Conservation (phyloP, 192 early-diverging fungal genomes). For the Funneliformis geosporum region DNA sequence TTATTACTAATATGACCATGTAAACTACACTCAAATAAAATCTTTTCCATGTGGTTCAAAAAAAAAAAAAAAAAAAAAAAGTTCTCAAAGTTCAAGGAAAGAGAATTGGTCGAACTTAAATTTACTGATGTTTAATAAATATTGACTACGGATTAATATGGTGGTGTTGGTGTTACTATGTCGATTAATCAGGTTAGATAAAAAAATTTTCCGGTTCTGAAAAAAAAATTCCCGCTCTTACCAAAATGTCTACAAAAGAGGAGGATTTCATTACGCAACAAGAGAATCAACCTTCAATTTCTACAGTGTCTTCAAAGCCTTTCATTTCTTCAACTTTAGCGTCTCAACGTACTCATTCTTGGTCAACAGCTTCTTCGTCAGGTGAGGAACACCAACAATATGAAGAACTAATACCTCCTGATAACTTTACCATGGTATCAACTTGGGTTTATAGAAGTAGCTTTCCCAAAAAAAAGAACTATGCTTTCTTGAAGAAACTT, state of each 20-base stretch:
- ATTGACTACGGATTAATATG: too few species aligned
- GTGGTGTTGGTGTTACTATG: too few species aligned
- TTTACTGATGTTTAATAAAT: too few species aligned
- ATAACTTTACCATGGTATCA: conserved; percentile 96
- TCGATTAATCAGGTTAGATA: too few species aligned
- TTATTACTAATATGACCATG: conserved; percentile 52
- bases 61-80: too few species aligned
- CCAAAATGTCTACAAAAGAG: background rate
- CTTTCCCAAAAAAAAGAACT: conserved; percentile 91
- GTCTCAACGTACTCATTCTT: conserved; percentile 5
- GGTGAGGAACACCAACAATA: conserved; percentile 46
- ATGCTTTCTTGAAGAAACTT: conserved; percentile 85
- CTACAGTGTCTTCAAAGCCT: too few species aligned
- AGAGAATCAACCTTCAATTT: background rate
- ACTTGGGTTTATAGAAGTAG: conserved; percentile 92
- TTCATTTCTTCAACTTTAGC: background rate
- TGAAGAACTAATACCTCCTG: conserved; percentile 80
- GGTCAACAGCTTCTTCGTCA: conserved; percentile 10
- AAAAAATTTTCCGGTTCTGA: too few species aligned
- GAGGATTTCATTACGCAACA: too few species aligned
- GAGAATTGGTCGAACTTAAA: too few species aligned
- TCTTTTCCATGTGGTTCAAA: conserved; percentile 33
- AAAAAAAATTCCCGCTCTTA: background rate
- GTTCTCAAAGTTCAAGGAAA: too few species aligned
- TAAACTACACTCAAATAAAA: conserved; percentile 52